phyloP scores from a whole-genome alignment of 2,329 filamentous ascomycete genomes.

The Fusarium cicatricum region DNA sequence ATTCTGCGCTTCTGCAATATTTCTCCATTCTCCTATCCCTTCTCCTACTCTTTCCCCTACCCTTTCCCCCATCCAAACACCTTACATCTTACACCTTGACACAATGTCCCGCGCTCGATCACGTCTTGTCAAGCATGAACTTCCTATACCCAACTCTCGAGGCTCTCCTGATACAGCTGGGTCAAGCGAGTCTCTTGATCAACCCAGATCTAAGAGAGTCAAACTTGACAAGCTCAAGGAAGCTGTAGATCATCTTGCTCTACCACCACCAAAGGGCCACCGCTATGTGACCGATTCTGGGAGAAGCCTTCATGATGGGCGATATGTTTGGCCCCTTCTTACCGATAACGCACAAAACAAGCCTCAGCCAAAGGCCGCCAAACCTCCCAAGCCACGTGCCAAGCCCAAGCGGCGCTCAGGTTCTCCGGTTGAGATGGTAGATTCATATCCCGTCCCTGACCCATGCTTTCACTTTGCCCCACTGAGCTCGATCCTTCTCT shows the following conservation, averaged over 20 bases:
- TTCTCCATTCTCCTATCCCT: neutral
- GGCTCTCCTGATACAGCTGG: constrained; percentile 6
- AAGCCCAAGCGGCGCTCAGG: constrained; percentile 22
- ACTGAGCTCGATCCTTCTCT: neutral
- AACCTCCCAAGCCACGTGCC: constrained; percentile 5
- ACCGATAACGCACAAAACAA: constrained; percentile 10
- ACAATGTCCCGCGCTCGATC: neutral
- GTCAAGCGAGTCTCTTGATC: neutral
- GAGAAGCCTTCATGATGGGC: constrained; percentile 10
- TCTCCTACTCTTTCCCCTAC: too few species aligned
- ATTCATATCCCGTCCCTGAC: constrained; percentile 5
- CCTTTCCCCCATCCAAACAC: neutral
- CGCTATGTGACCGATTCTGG: constrained; percentile 25
- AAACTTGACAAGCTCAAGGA: constrained; percentile 16
- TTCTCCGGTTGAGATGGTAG: constrained; percentile 25
- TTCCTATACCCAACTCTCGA: constrained; percentile 15
- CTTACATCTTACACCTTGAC: neutral
- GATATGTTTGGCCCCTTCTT: constrained; percentile 18
- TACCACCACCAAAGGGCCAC: constrained; percentile 11
- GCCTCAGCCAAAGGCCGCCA: constrained; percentile 13
- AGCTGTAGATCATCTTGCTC: constrained; percentile 19
- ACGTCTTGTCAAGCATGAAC: constrained; percentile 4
- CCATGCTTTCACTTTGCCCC: neutral
- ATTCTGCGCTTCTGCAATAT: neutral
- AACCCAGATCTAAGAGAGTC: constrained; percentile 1